Base-by-base conservation (phyloP, 139 green algal species). In the Pleodorina starrii region DNA sequence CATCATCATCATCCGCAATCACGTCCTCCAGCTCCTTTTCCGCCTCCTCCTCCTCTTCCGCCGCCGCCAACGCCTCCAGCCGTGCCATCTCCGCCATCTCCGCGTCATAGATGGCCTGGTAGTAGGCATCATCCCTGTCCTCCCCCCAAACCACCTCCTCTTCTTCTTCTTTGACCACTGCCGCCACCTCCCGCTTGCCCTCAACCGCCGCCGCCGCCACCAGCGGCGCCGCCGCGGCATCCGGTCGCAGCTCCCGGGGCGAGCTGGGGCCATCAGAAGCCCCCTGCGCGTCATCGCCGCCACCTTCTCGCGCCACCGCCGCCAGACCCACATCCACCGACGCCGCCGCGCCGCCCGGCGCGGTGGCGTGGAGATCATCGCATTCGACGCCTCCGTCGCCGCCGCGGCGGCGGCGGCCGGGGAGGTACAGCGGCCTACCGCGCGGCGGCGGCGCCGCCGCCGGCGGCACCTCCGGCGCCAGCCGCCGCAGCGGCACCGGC, bases 401-500 rank as follows among this genome's bases (percentile, higher is more conserved):
- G 29, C 69, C 69, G 38, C 57, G 29, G 36, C 81, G 59, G 14
- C 27, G 43, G 40, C 60, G 60, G 60, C n/a, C 81, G 3, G 79
- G 79, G 19, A 77, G 14, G 81, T 77, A 77, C 29, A 77, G 12
- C 42, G 60, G 42, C 43, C 46, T 42, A 5, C 29, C n/a, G 42
- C 81, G 81, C 40, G 81, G 42, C 29, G 43, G 60, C 40, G 16
- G 42, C 81, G 60, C 81, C 60, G 40, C 60, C 43, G 81, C 27
- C n/a, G 81, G 81, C 40, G 63, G 43, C 43, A 87, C 81, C 32
- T 40, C 81, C 51, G 81, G 9, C 60, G 81, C 35, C 25, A 42
- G 36, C 7, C 81, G 81, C 16, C 59, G 51, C 43, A 87, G 60
- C 81, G 81, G 60, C 59, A 35, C 42, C 19, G 81, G 42, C 60